These are phyloP conservation scores for Elongisporangium undulatum DNA, from an alignment of 352 stramenopile genomes.

Conservation along the genomic window DNA sequence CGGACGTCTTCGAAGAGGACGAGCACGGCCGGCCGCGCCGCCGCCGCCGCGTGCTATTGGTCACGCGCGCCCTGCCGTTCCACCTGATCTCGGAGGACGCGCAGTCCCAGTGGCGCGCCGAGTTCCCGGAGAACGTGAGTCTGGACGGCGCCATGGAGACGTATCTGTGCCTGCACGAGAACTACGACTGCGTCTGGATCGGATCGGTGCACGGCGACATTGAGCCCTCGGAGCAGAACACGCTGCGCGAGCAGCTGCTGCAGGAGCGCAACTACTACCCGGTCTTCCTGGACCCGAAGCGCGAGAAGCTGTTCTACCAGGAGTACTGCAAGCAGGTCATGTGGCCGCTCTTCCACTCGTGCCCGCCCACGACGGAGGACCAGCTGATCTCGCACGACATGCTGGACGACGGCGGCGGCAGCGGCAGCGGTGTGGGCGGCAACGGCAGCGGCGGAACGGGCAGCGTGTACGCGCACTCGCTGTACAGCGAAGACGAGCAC, in stretches of 20 bases:
- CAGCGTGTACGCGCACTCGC: background rate
- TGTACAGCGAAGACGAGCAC: constrained; percentile 35
- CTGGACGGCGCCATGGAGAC: constrained; percentile 76
- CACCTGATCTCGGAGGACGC: constrained; percentile 73
- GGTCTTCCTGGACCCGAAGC: constrained; percentile 86
- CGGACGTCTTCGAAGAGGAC: constrained; percentile 19
- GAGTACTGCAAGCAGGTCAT: constrained; percentile 90
- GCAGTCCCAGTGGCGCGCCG: constrained; percentile 77
- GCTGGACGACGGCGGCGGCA: constrained; percentile 22
- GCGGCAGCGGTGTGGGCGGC: constrained; percentile 1
- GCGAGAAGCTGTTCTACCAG: constrained; percentile 86
- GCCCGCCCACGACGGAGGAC: constrained; percentile 72
- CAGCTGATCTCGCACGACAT: constrained; percentile 64
- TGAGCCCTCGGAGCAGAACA: constrained; percentile 76
- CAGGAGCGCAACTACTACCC: constrained; percentile 89
- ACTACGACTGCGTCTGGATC: constrained; percentile 83
- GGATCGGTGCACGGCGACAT: constrained; percentile 78
- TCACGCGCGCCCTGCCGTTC: constrained; percentile 76
- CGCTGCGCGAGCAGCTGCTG: constrained; percentile 81
- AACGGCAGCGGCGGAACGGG: constrained; percentile 1
- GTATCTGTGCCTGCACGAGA: constrained; percentile 72
- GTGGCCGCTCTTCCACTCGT: constrained; percentile 90
- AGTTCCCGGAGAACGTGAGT: constrained; percentile 69
- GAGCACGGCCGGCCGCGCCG: constrained; percentile 27
- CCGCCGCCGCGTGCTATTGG: constrained; percentile 59